Conservation (phyloP, 768 basidiomycete species). For the Suillus spraguei region DNA sequence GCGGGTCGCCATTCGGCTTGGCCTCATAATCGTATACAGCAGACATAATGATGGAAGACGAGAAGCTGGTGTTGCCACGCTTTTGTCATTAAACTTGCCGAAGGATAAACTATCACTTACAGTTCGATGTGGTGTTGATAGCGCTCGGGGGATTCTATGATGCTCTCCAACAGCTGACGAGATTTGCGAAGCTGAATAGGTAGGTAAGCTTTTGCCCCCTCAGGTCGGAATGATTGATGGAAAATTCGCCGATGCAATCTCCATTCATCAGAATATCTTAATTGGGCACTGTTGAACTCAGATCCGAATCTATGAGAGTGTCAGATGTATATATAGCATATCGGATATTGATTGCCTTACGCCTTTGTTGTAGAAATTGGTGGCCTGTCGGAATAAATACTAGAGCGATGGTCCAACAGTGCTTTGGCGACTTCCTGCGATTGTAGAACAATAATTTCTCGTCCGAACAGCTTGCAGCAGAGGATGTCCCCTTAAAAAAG, state of each 20-base stretch:
- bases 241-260: conserved; percentile 35
- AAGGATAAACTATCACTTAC: conserved; percentile 19
- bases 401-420: conserved; percentile 39
- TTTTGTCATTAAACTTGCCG: background rate
- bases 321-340: conserved; percentile 9
- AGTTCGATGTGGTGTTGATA: conserved; percentile 34
- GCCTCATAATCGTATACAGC: conserved; percentile 37
- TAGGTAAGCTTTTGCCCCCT: conserved; percentile 26
- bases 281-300: conserved; percentile 33
- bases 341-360: conserved; percentile 15
- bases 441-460: conserved; percentile 36
- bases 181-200: conserved; percentile 32
- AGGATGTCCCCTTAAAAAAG: conserved; percentile 31
- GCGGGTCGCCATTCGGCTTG: conserved; percentile 27
- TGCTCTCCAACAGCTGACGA: conserved; percentile 25
- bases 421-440: conserved; percentile 33
- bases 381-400: conserved; percentile 42
- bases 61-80: conserved; percentile 24
- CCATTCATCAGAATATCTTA: conserved; percentile 34
- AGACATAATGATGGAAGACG: conserved; percentile 36
- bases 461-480: conserved; percentile 34
- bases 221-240: conserved; percentile 34
- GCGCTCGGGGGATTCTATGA: conserved; percentile 26
- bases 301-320: conserved; percentile 26
- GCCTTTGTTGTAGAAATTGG: conserved; percentile 29